A percentile compares a stretch with the other conserved stretches of the same genome.
Conservation (phyloP, 2,329 filamentous ascomycete genomes). For the Cryphonectria carpinicola region DNA sequence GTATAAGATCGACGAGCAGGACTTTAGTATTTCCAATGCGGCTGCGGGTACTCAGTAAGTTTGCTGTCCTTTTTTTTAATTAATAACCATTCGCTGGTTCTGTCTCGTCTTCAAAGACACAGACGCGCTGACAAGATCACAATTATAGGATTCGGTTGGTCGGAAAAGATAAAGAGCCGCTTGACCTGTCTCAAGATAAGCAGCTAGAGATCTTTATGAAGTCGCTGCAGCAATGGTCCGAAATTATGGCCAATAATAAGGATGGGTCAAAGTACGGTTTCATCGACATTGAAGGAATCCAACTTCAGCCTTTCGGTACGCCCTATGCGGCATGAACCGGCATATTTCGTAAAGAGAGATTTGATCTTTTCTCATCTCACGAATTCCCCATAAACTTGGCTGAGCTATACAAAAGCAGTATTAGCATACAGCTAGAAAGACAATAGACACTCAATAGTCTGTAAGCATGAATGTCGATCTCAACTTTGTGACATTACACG, state of each 20-base stretch:
- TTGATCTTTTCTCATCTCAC: background rate
- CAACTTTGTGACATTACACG: background rate
- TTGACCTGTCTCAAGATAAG: constrained; percentile 39
- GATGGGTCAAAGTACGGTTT: constrained; percentile 40
- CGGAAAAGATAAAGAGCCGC: constrained; percentile 33
- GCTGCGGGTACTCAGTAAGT: constrained; percentile 28
- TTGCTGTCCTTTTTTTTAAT: background rate
- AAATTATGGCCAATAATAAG: constrained; percentile 38
- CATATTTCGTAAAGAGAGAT: background rate
- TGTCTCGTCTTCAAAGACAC: background rate
- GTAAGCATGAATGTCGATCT: too few relatives aligned
- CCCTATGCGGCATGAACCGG: constrained; percentile 29
- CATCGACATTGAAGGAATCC: constrained; percentile 37
- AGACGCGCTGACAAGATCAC: background rate
- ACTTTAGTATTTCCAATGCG: constrained; percentile 42
- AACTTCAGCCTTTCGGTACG: constrained; percentile 40
- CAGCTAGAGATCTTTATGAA: constrained; percentile 37
- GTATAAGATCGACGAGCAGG: constrained; percentile 49
- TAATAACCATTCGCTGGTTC: too few relatives aligned
- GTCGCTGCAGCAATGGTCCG: constrained; percentile 37
- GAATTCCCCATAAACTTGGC: background rate
- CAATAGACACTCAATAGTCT: background rate
- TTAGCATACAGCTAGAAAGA: background rate
- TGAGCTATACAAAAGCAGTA: background rate
- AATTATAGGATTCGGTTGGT: constrained; percentile 24